phyloP scores from a whole-genome alignment of 2,329 filamentous ascomycete genomes.

The Sporothrix dimorphospora region DNA sequence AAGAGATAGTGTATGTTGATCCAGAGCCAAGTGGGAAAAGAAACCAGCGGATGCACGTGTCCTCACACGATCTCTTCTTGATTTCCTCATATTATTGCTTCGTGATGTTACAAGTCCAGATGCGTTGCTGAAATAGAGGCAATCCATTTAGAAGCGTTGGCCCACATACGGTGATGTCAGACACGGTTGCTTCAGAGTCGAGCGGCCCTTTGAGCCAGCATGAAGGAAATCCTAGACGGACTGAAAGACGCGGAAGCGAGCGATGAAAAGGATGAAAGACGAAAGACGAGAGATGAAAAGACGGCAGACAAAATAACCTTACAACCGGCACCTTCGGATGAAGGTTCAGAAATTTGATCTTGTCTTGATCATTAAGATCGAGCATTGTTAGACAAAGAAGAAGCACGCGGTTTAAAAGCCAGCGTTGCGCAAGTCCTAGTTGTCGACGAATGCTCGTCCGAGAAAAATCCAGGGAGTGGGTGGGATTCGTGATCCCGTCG shows the following conservation, averaged over 20 bases:
- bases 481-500: neutral
- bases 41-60: neutral
- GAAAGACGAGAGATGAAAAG: neutral
- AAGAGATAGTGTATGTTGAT: neutral
- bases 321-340: neutral
- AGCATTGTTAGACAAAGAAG: neutral
- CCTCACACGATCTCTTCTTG: neutral
- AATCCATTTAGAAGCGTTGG: neutral
- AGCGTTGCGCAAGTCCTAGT: neutral
- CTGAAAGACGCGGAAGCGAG: neutral
- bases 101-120: conserved; percentile 2
- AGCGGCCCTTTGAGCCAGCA: neutral
- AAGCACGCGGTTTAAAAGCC: neutral
- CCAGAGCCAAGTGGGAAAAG: neutral
- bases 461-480: neutral
- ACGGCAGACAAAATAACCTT: conserved; percentile 3
- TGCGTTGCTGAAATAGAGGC: neutral
- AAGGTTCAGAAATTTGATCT: neutral
- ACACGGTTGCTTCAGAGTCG: neutral
- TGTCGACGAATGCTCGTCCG: neutral
- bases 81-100: neutral
- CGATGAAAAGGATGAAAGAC: neutral
- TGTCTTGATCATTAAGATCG: conserved; percentile 1
- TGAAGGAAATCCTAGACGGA: neutral
- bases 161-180: neutral